These are phyloP conservation scores for Persicaria maculosa DNA, from an alignment of 148 eudicot species.

Conservation along the genomic window DNA sequence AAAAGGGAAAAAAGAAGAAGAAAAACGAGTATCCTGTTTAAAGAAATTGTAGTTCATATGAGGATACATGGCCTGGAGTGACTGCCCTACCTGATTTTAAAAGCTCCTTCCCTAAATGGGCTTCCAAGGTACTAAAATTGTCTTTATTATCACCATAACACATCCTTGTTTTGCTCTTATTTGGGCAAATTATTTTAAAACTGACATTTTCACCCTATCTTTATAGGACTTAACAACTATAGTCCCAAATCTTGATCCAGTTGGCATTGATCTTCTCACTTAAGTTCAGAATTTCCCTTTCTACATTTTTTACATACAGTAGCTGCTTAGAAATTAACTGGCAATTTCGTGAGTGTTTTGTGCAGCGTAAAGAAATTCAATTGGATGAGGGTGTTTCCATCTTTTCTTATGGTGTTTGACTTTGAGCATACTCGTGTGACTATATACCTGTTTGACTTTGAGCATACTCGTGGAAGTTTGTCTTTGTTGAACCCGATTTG, in stretches of 20 bases:
- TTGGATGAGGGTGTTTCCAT: neutral
- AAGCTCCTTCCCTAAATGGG: conserved; percentile 79
- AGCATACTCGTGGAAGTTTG: no score
- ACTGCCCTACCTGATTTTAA: conserved; percentile 89
- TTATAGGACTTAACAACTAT: conserved; percentile 64
- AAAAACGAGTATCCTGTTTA: neutral
- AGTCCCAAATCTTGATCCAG: conserved; percentile 72
- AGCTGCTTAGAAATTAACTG: neutral
- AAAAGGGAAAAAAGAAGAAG: no score
- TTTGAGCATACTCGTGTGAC: no score
- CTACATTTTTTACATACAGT: neutral
- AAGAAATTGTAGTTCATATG: conserved; percentile 18
- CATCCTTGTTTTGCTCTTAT: neutral
- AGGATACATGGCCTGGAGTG: conserved; percentile 95
- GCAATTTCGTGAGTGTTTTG: neutral
- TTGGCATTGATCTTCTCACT: conserved; percentile 75
- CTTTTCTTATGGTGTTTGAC: neutral
- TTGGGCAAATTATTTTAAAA: conserved; percentile 4
- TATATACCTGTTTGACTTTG: no score
- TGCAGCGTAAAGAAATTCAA: neutral
- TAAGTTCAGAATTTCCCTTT: conserved; percentile 31
- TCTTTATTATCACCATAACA: neutral
- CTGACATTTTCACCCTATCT: conserved; percentile 12
- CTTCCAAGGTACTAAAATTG: conserved; percentile 45
- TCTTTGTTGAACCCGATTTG: no score